Evolutionary conservation across 129 eudicot genomes (phyloP), one percentile per base, ranked within the genome.

Genomic region (Solidago caesia): DNA sequence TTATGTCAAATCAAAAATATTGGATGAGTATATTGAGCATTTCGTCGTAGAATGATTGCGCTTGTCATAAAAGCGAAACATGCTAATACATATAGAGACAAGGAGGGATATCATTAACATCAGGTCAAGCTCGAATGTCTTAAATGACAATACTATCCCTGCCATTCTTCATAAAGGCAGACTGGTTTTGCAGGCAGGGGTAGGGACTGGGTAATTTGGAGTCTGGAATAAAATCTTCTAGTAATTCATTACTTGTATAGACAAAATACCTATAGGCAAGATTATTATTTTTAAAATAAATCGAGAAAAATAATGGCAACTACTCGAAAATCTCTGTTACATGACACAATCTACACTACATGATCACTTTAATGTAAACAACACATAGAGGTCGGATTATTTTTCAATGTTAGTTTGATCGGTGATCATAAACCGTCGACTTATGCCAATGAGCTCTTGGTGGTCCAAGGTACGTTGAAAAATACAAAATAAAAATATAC

Each of bases 51-150:
- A 67, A 45, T 76, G 80, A 76, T 76, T 76, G 74, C 68, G 10
- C 2, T 21, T 75, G 73, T 55, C 66, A 75, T 66, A 64, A 75
- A 55, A 76, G 67, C 33, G 80, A 56, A 66, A 27, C 49, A 76
- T 74, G 77, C 47, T 62, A 63, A 62, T 62, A 64, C 51, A 77
- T 77, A 63, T 77, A 59, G 75, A 59, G 81, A 68, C 75, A 77
- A 69, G 55, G 52, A 58, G 26, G 81, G 61, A 77, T 68, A 59
- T 77, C 53, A 67, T 76, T 57, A 76, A 57, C 68, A 68, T 39
- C 3, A 75, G 64, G 67, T 45, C 67, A 76, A 68, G 44, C 33
- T 21, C 21, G 70, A 46, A 77, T 77, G 75, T 68, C 43, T 39
- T 69, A 69, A 69, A 69, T 69, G 81, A 68, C 75, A 46, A 69